These are phyloP conservation scores for Trichoderma hamatum DNA, from an alignment of 2,329 filamentous ascomycete species.

Conservation along the genomic window DNA sequence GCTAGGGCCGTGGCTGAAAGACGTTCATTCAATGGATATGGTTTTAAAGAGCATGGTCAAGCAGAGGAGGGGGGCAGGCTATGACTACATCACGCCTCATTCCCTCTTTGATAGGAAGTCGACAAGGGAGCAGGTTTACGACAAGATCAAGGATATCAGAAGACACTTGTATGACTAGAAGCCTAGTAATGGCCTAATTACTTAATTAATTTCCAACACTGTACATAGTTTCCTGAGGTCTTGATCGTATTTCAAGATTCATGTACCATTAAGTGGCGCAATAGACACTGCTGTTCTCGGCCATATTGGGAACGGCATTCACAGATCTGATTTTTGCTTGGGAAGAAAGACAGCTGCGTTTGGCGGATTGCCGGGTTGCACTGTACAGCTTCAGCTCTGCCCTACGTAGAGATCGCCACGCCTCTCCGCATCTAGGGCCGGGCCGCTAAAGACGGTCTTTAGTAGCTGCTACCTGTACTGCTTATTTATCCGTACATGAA, in stretches of 20 bases:
- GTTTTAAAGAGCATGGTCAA: slow-evolving; percentile 13
- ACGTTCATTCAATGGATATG: neutral
- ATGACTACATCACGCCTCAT: slow-evolving; percentile 8
- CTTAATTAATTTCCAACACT: neutral
- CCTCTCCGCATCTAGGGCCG: too few relatives aligned
- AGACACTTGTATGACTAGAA: slow-evolving; percentile 12
- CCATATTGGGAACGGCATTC: neutral
- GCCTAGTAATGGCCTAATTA: neutral
- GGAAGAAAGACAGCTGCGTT: too few relatives aligned
- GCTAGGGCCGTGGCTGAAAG: slow-evolving; percentile 4
- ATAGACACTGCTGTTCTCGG: neutral
- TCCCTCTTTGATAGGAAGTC: neutral
- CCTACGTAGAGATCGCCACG: too few relatives aligned
- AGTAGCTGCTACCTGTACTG: too few relatives aligned
- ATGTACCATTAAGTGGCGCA: neutral
- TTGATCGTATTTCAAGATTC: neutral
- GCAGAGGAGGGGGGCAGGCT: neutral
- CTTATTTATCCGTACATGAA: too few relatives aligned
- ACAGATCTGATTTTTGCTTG: neutral
- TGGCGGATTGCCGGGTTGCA: too few relatives aligned
- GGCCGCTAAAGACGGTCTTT: too few relatives aligned
- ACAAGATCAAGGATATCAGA: neutral
- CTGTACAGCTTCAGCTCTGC: too few relatives aligned
- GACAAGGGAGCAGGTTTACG: neutral
- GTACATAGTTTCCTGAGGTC: neutral